A percentile compares a stretch with the other conserved stretches of the same genome.
Evolutionary conservation across 2,329 filamentous ascomycete species (phyloP).

Genomic region (Metarhizium album): DNA sequence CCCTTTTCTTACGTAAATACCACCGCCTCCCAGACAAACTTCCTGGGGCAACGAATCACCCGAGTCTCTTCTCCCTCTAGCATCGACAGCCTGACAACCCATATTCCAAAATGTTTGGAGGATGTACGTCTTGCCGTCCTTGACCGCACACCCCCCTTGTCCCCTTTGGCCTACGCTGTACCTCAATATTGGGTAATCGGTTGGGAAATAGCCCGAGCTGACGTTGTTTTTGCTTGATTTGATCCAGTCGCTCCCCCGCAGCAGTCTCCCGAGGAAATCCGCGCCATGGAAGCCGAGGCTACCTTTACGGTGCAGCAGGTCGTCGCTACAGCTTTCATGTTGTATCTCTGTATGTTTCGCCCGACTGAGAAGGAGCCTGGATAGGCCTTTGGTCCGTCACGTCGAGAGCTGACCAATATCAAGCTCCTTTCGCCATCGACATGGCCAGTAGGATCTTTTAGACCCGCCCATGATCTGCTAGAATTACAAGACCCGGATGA

Average conservation of each 20-base stretch:
- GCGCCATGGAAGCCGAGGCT: slow-evolving; percentile 57
- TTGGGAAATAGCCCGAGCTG: slow-evolving; percentile 11
- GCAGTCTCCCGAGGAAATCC: slow-evolving; percentile 59
- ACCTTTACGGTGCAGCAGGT: slow-evolving; percentile 57
- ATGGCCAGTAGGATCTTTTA: slow-evolving; percentile 34
- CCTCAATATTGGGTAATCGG: not conserved
- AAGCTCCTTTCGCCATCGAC: slow-evolving; percentile 50
- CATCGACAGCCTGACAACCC: not conserved
- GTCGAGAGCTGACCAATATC: slow-evolving; percentile 6
- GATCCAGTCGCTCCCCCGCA: slow-evolving; percentile 54
- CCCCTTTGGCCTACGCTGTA: not conserved
- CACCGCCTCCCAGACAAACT: not conserved
- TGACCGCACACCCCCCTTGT: not conserved
- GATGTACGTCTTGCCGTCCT: slow-evolving; percentile 28
- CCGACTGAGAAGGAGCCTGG: not conserved
- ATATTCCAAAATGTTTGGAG: slow-evolving; percentile 17
- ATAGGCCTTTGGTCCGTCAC: not conserved
- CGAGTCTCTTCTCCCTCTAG: not conserved
- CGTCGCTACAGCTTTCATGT: slow-evolving; percentile 50
- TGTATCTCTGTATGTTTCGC: slow-evolving; percentile 64
- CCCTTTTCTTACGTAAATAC: slow-evolving; percentile 15
- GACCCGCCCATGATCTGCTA: not conserved
- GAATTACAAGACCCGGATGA: no score
- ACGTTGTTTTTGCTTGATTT: not conserved
- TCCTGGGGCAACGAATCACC: not conserved